Conservation (phyloP, 78 protist genomes). For the Pigoraptor vietnamica region DNA sequence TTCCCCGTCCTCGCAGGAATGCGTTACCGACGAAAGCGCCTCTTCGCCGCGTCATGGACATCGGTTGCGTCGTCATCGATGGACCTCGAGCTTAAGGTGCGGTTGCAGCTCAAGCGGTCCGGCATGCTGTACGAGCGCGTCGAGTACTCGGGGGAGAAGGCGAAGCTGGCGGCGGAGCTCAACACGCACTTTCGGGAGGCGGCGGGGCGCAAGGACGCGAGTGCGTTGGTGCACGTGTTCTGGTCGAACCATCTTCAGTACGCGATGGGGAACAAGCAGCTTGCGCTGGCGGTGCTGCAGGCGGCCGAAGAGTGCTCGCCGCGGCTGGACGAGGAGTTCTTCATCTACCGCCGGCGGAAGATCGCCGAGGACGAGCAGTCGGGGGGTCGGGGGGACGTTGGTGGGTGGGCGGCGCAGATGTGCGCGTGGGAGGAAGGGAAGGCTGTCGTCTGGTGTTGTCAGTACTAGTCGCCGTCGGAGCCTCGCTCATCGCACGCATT, state of each 20-base stretch:
- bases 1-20: too few relatives aligned
- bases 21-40: too few relatives aligned
- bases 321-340: background rate
- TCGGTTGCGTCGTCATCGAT: too few relatives aligned
- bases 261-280: background rate
- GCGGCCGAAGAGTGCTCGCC: background rate
- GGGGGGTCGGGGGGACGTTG: background rate
- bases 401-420: too few relatives aligned
- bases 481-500: background rate
- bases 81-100: too few relatives aligned
- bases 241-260: background rate
- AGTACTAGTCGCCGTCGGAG: background rate
- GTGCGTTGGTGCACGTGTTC: background rate
- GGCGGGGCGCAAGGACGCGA: too few relatives aligned
- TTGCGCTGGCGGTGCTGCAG: background rate
- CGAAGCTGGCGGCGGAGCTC: too few relatives aligned
- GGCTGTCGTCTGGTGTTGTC: background rate
- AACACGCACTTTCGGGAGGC: too few relatives aligned
- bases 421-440: background rate
- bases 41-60: too few relatives aligned
- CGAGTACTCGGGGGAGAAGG: too few relatives aligned
- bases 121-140: too few relatives aligned
- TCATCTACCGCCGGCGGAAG: background rate
- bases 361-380: background rate
- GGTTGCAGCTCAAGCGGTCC: too few relatives aligned